phyloP scores from a whole-genome alignment of 139 green algal species.

The Gonium pectorale region DNA sequence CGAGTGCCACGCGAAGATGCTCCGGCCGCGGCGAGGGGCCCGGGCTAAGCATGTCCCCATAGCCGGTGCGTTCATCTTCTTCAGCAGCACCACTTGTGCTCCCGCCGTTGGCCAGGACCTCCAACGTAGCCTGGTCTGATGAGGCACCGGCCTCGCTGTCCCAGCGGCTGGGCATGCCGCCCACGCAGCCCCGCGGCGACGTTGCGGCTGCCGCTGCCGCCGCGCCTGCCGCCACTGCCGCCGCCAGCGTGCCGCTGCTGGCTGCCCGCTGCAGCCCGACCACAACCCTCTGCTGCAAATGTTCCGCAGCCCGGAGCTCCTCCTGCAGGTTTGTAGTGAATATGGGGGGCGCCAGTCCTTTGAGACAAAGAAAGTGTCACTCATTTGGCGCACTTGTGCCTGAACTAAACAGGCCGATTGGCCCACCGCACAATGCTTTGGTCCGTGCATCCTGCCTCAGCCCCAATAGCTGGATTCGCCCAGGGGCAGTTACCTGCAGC shows the following conservation, averaged over 20 bases:
- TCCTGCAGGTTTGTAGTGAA: neutral
- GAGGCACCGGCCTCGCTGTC: neutral
- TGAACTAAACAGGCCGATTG: too few relatives aligned
- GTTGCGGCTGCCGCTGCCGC: neutral
- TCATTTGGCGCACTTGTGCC: too few relatives aligned
- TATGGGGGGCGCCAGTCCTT: too few relatives aligned
- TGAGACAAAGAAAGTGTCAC: too few relatives aligned
- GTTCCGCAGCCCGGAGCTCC: neutral
- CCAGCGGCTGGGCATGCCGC: too few relatives aligned
- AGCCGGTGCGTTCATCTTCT: too few relatives aligned
- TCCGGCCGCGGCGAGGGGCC: too few relatives aligned
- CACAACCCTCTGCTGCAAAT: constrained; percentile 6
- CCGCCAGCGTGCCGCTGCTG: neutral
- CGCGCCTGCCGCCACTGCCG: neutral
- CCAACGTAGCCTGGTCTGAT: neutral
- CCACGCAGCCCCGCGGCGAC: neutral
- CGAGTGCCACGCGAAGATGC: too few relatives aligned
- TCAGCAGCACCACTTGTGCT: too few relatives aligned
- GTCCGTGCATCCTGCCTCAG: neutral
- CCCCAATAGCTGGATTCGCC: neutral
- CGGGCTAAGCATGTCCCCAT: too few relatives aligned
- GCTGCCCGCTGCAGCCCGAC: neutral
- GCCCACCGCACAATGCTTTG: neutral
- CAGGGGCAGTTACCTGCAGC: neutral
- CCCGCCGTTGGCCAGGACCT: too few relatives aligned